A percentile compares a stretch with the other conserved stretches of the same genome.
These are phyloP conservation scores for Hirsutella thompsonii DNA, from an alignment of 2,329 filamentous ascomycete species.

Conservation along the genomic window DNA sequence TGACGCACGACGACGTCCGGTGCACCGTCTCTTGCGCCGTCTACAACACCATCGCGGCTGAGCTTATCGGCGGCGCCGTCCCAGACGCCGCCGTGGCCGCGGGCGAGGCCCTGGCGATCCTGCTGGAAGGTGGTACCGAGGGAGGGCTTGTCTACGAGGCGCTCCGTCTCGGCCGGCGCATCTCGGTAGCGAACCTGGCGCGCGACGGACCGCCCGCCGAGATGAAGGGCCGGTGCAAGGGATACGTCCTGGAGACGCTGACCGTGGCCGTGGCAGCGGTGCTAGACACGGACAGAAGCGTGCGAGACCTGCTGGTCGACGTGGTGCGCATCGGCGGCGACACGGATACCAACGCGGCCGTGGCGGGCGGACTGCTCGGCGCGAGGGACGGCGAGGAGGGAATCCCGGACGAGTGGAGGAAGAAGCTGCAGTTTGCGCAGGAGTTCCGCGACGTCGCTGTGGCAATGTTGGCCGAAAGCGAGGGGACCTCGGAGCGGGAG, in stretches of 20 bases:
- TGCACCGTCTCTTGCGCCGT: conserved; percentile 23
- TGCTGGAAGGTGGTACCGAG: conserved; percentile 9
- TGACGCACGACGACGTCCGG: conserved; percentile 24
- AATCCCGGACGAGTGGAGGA: conserved; percentile 27
- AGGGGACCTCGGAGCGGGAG: not conserved
- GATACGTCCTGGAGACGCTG: conserved; percentile 30
- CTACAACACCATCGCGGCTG: conserved; percentile 24
- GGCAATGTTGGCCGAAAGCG: not conserved
- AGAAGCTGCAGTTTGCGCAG: conserved; percentile 22
- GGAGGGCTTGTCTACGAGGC: conserved; percentile 11
- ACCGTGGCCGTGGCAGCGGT: conserved; percentile 26
- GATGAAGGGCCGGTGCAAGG: conserved; percentile 17
- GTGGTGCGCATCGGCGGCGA: conserved; percentile 30
- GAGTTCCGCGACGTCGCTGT: conserved; percentile 19
- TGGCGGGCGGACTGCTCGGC: conserved; percentile 31
- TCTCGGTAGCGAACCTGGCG: conserved; percentile 16
- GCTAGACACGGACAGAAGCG: conserved; percentile 21
- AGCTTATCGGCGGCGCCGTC: conserved; percentile 14
- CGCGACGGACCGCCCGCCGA: conserved; percentile 13
- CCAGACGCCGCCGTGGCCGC: conserved; percentile 15
- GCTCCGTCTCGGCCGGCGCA: conserved; percentile 13
- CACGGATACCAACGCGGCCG: conserved; percentile 32
- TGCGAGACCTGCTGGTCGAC: conserved; percentile 32
- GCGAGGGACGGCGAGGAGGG: conserved; percentile 27
- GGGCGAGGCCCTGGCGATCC: conserved; percentile 10